These are phyloP conservation scores for Vitis amurensis DNA, from an alignment of 164 flowering plant genomes.

Conservation along the genomic window DNA sequence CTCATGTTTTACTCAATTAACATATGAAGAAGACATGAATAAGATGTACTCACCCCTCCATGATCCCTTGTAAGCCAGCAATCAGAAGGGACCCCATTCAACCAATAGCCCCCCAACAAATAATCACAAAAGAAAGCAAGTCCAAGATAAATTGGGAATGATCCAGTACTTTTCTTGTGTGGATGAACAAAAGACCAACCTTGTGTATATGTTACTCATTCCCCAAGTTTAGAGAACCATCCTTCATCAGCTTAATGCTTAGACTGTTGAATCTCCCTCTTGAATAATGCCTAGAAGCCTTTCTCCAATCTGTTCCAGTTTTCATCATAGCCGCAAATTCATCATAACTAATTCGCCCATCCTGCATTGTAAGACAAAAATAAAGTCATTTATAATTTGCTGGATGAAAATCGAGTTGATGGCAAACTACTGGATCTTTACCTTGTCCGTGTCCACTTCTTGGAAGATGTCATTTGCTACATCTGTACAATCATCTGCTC, in stretches of 20 bases:
- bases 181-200: conserved; percentile 8
- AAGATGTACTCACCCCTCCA: conserved; percentile 11
- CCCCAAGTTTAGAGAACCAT: conserved; percentile 80
- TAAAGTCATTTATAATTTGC: too few species aligned
- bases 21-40: conserved; percentile 17
- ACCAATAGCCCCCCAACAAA: conserved; percentile 21
- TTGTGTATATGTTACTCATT: conserved; percentile 26
- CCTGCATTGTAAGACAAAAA: conserved; percentile 42
- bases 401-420: not conserved
- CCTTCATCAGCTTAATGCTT: conserved; percentile 86
- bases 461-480: conserved; percentile 83
- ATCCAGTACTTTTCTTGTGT: conserved; percentile 4
- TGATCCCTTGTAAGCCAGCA: conserved; percentile 24
- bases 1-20: conserved; percentile 14
- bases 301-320: conserved; percentile 98
- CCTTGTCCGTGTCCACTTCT: conserved; percentile 96
- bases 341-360: conserved; percentile 84
- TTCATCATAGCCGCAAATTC: conserved; percentile 97
- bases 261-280: conserved; percentile 92
- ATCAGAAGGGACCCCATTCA: conserved; percentile 12
- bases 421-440: conserved; percentile 14
- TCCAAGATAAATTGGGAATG: conserved; percentile 11
- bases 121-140: conserved; percentile 22
- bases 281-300: conserved; percentile 92
- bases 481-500: conserved; percentile 54